Conservation (phyloP, 2,329 filamentous ascomycete species). For the Calonectria fujianensis region DNA sequence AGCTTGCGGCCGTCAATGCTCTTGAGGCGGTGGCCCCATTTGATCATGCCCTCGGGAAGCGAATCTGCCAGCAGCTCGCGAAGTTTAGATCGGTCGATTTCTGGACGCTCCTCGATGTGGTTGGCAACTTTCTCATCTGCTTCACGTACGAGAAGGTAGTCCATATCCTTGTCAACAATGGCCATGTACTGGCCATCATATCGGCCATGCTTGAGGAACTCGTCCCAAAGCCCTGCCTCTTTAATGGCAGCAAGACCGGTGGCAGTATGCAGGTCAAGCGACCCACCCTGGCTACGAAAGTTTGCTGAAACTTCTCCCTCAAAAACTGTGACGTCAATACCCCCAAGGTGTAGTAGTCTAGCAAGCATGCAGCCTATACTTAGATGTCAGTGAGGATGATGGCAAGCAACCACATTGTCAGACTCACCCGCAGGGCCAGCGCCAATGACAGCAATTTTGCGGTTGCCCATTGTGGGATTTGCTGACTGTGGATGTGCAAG, state of each 20-base stretch:
- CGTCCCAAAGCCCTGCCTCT: slow-evolving; percentile 69
- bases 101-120: slow-evolving; percentile 64
- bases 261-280: slow-evolving; percentile 71
- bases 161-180: slow-evolving; percentile 65
- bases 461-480: slow-evolving; percentile 44
- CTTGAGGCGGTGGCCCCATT: slow-evolving; percentile 67
- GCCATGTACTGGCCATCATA: slow-evolving; percentile 71
- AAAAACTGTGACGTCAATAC: slow-evolving; percentile 69
- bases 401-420: not conserved
- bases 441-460: slow-evolving; percentile 54
- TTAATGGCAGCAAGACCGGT: slow-evolving; percentile 71
- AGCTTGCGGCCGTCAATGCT: slow-evolving; percentile 61
- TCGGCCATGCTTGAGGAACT: slow-evolving; percentile 70
- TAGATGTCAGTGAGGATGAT: not conserved
- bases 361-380: slow-evolving; percentile 59
- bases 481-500: not conserved
- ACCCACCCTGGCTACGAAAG: slow-evolving; percentile 70
- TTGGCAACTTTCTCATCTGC: slow-evolving; percentile 45
- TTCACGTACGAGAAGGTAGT: slow-evolving; percentile 57
- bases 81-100: slow-evolving; percentile 71
- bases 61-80: slow-evolving; percentile 67
- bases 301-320: slow-evolving; percentile 67
- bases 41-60: slow-evolving; percentile 65
- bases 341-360: slow-evolving; percentile 69
- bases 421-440: slow-evolving; percentile 55